These are phyloP conservation scores for Tolypocladium sp. DNA, from an alignment of 2,329 filamentous ascomycete genomes.

Conservation along the genomic window DNA sequence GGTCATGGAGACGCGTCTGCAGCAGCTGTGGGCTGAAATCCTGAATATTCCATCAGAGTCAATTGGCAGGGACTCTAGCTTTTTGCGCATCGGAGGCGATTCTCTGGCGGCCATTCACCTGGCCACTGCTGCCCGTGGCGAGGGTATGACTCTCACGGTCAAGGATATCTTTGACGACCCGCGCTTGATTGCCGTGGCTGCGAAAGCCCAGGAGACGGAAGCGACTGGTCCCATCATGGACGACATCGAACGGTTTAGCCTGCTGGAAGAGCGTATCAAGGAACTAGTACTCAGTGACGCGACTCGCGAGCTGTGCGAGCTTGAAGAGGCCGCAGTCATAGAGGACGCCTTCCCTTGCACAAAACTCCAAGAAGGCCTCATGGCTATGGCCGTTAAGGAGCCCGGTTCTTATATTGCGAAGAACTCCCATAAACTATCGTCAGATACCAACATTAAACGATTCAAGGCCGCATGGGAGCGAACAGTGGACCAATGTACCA, in stretches of 20 bases:
- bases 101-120: constrained; percentile 14
- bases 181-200: background rate
- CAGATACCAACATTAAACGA: constrained; percentile 9
- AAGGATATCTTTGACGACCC: constrained; percentile 4
- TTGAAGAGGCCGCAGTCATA: constrained; percentile 1
- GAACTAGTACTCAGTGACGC: no score
- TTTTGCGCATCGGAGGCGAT: constrained; percentile 17
- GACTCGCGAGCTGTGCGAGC: no score
- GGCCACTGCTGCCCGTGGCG: background rate
- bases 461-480: constrained; percentile 19
- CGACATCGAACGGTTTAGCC: background rate
- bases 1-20: constrained; percentile 1
- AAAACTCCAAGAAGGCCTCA: constrained; percentile 26
- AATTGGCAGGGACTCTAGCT: constrained; percentile 20
- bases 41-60: background rate
- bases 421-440: constrained; percentile 11
- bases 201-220: no score
- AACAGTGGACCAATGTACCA: background rate
- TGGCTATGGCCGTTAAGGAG: constrained; percentile 20
- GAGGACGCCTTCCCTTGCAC: constrained; percentile 28
- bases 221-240: no score
- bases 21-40: constrained; percentile 2
- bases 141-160: constrained; percentile 10
- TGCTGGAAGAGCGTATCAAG: background rate
- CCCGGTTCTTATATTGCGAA: constrained; percentile 24